phyloP scores from a whole-genome alignment of 768 basidiomycete genomes.

The Crepidotus variabilis region DNA sequence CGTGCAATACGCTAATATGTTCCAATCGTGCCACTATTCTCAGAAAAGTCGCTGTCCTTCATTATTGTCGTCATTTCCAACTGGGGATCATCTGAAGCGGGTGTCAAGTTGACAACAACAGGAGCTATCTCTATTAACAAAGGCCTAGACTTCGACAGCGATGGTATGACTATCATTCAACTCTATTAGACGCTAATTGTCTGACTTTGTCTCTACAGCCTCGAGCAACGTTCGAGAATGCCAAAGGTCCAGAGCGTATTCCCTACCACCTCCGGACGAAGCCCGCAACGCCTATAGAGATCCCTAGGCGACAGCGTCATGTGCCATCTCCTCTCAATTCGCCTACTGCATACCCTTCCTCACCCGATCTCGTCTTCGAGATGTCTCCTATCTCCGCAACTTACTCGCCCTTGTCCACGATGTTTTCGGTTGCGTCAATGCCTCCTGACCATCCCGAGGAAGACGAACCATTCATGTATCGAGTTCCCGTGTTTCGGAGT shows the following conservation, averaged over 20 bases:
- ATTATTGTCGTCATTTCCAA: not conserved
- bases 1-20: not conserved
- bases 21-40: not conserved
- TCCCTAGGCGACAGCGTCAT: conserved; percentile 32
- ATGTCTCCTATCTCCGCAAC: conserved; percentile 44
- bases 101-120: not conserved
- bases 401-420: conserved; percentile 16
- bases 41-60: not conserved
- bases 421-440: conserved; percentile 17
- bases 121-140: not conserved
- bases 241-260: conserved; percentile 15
- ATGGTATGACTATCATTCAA: conserved; percentile 10
- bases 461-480: conserved; percentile 37
- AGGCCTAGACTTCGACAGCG: not conserved
- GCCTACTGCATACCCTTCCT: conserved; percentile 26
- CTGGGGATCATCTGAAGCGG: not conserved
- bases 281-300: conserved; percentile 42
- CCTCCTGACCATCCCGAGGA: conserved; percentile 15
- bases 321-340: conserved; percentile 18
- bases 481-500: conserved; percentile 26
- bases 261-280: conserved; percentile 16
- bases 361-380: conserved; percentile 49
- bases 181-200: not conserved
- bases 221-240: conserved; percentile 9
- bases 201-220: conserved; percentile 5